Conservation (phyloP, 2,329 filamentous ascomycete genomes). For the Botrytis byssoidea region DNA sequence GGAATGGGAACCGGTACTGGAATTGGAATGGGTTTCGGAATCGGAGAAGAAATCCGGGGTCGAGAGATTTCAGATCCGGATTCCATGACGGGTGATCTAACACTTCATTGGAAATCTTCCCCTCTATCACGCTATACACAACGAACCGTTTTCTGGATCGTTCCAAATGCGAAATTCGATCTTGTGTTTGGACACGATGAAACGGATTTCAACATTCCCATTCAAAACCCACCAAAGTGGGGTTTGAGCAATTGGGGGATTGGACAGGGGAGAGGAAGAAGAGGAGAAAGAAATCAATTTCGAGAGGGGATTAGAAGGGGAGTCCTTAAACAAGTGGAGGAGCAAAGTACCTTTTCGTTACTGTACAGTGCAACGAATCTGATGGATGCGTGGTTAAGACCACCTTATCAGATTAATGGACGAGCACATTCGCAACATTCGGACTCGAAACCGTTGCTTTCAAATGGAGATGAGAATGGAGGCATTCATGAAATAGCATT, state of each 20-base stretch:
- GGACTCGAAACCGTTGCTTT: slow-evolving; percentile 2
- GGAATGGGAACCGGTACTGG: slow-evolving; percentile 13
- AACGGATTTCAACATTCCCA: slow-evolving; percentile 17
- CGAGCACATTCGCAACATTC: background rate
- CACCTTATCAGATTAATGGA: background rate
- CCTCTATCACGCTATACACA: slow-evolving; percentile 11
- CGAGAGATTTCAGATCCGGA: background rate
- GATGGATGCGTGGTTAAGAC: slow-evolving; percentile 10
- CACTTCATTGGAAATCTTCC: slow-evolving; percentile 13
- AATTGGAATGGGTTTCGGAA: slow-evolving; percentile 13
- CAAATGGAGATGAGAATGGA: background rate
- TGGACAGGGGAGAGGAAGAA: background rate
- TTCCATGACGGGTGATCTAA: slow-evolving; percentile 8
- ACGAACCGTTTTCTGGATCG: slow-evolving; percentile 20
- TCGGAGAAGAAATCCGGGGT: slow-evolving; percentile 9
- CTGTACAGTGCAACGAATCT: slow-evolving; percentile 4
- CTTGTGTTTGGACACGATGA: slow-evolving; percentile 19
- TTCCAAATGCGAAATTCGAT: slow-evolving; percentile 16
- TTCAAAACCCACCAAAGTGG: background rate
- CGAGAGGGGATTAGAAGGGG: slow-evolving; percentile 6
- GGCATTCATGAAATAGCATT: background rate
- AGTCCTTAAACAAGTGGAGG: background rate
- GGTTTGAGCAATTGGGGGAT: background rate
- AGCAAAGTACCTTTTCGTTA: background rate
- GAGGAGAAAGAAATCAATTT: slow-evolving; percentile 5